Conservation (phyloP, 805 yeast genomes). For the Ogataea henricii region DNA sequence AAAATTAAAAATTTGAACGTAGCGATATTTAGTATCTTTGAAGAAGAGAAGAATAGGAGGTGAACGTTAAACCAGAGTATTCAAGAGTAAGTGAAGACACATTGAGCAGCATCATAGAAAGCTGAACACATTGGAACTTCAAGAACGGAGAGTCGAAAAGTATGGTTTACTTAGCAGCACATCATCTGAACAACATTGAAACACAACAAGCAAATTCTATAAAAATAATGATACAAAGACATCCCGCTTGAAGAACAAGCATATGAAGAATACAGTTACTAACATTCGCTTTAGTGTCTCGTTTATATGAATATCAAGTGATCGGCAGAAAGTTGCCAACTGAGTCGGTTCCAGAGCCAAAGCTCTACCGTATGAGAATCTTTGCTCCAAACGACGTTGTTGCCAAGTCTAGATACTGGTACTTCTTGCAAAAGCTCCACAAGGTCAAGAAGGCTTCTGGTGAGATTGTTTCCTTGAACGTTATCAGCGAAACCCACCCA, state of each 20-base stretch:
- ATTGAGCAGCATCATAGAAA: neutral
- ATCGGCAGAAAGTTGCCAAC: conserved; percentile 99
- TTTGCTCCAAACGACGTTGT: conserved; percentile 98
- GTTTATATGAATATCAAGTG: conserved; percentile 98
- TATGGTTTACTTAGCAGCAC: neutral
- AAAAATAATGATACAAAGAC: neutral
- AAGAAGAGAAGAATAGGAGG: conserved; percentile 5
- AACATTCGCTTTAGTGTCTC: conserved; percentile 64
- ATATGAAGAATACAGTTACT: conserved; percentile 10
- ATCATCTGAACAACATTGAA: neutral
- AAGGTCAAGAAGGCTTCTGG: conserved; percentile 99
- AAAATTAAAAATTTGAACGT: conserved; percentile 9
- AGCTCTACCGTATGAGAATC: conserved; percentile 99
- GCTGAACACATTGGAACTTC: conserved; percentile 1
- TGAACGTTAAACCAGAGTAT: conserved; percentile 9
- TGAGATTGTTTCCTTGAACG: conserved; percentile 94
- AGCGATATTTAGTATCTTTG: conserved; percentile 3
- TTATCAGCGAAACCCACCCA: conserved; percentile 92
- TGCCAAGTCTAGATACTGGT: conserved; percentile 99
- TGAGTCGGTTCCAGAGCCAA: conserved; percentile 98
- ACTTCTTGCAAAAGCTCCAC: conserved; percentile 98
- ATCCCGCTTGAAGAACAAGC: neutral
- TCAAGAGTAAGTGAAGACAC: conserved; percentile 11
- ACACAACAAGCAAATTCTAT: neutral
- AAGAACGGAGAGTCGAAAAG: conserved; percentile 2